Evolutionary conservation across 805 yeast species (phyloP).

Genomic region (Spencermartinsiella europaea): DNA sequence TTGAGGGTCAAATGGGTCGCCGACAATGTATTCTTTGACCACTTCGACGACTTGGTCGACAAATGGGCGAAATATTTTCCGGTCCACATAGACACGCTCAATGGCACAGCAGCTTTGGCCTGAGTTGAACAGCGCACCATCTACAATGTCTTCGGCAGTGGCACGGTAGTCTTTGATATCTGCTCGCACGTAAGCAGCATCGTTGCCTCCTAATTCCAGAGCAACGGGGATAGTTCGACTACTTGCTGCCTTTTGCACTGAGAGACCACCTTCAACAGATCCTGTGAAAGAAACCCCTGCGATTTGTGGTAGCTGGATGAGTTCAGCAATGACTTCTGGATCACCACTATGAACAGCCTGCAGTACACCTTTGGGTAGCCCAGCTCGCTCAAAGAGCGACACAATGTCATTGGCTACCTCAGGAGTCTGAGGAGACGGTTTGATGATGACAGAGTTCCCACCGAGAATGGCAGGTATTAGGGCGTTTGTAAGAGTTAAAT

Average conservation of each 20-base stretch:
- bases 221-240: constrained; percentile 78
- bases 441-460: constrained; percentile 78
- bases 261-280: constrained; percentile 73
- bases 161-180: constrained; percentile 65
- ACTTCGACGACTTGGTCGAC: constrained; percentile 50
- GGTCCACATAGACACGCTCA: constrained; percentile 80
- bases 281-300: constrained; percentile 86
- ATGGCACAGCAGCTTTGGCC: constrained; percentile 95
- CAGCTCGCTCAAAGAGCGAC: constrained; percentile 63
- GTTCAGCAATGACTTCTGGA: constrained; percentile 64
- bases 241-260: constrained; percentile 63
- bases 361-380: constrained; percentile 77
- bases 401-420: constrained; percentile 70
- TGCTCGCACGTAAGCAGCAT: constrained; percentile 76
- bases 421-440: constrained; percentile 87
- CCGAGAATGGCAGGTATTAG: constrained; percentile 82
- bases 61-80: constrained; percentile 62
- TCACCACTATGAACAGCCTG: constrained; percentile 72
- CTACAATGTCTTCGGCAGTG: constrained; percentile 61
- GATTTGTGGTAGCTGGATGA: constrained; percentile 60
- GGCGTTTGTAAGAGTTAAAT: constrained; percentile 83
- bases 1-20: constrained; percentile 70
- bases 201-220: constrained; percentile 85
- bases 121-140: constrained; percentile 80
- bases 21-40: constrained; percentile 54